Evolutionary conservation across 768 basidiomycete species (phyloP).

Genomic region (Tulasnella sp.): DNA sequence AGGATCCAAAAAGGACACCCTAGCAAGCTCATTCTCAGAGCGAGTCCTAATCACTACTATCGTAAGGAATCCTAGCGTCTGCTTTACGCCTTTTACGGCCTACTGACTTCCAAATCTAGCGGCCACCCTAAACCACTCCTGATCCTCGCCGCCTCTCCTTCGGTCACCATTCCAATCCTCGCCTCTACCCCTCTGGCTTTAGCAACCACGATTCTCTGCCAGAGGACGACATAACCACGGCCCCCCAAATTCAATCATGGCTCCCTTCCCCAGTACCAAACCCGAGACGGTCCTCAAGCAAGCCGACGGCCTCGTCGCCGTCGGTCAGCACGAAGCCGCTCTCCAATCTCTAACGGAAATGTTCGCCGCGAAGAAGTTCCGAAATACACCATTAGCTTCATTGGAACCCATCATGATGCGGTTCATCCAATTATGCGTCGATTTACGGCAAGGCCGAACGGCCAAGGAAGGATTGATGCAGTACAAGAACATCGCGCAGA

Average conservation of each 20-base stretch:
- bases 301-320: slow-evolving; percentile 89
- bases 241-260: slow-evolving; percentile 50
- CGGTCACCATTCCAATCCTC: background rate
- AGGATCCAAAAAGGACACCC: background rate
- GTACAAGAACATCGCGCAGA: slow-evolving; percentile 97
- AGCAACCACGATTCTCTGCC: background rate
- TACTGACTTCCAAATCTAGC: background rate
- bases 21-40: background rate
- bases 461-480: slow-evolving; percentile 96
- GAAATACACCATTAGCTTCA: slow-evolving; percentile 79
- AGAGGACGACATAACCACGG: slow-evolving; percentile 5
- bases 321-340: slow-evolving; percentile 85
- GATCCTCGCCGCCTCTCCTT: background rate
- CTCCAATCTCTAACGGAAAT: slow-evolving; percentile 87
- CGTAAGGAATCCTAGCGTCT: background rate
- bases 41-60: background rate
- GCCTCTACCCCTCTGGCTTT: slow-evolving; percentile 1
- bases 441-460: slow-evolving; percentile 87
- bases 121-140: slow-evolving; percentile 7
- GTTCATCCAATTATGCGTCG: slow-evolving; percentile 94
- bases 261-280: slow-evolving; percentile 68
- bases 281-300: slow-evolving; percentile 89
- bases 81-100: background rate
- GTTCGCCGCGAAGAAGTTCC: slow-evolving; percentile 90
- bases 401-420: slow-evolving; percentile 95